Conservation (phyloP, 176 grass and related monocot species). For the Phoenix dactylifera region DNA sequence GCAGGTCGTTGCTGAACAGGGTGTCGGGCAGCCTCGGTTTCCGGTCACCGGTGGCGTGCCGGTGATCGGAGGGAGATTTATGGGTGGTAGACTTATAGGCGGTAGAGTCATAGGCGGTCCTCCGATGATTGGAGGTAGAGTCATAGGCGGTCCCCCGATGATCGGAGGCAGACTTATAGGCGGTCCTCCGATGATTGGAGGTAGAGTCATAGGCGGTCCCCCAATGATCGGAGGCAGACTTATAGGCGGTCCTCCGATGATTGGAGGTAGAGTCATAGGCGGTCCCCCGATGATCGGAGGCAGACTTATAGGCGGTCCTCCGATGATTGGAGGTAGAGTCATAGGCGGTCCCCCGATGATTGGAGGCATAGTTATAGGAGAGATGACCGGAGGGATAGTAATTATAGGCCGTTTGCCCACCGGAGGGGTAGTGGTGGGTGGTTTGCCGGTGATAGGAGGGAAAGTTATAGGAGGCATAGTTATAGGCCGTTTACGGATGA, state of each 20-base stretch:
- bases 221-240: not conserved
- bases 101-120: too few species aligned
- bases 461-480: too few species aligned
- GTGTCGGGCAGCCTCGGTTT: constrained; percentile 26
- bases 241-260: not conserved
- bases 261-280: not conserved
- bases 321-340: too few species aligned
- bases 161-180: not conserved
- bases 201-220: not conserved
- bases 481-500: too few species aligned
- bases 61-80: not conserved
- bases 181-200: too few species aligned
- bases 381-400: too few species aligned
- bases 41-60: constrained; percentile 3
- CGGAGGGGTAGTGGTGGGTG: not conserved
- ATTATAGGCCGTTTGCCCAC: too few species aligned
- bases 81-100: not conserved
- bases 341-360: too few species aligned
- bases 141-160: not conserved
- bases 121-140: too few species aligned
- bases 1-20: constrained; percentile 14
- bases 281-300: not conserved
- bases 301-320: too few species aligned
- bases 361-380: too few species aligned
- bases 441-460: not conserved